These are phyloP conservation scores for Gastrolobium bilobum DNA, from an alignment of 306 rosid genomes.

Conservation along the genomic window DNA sequence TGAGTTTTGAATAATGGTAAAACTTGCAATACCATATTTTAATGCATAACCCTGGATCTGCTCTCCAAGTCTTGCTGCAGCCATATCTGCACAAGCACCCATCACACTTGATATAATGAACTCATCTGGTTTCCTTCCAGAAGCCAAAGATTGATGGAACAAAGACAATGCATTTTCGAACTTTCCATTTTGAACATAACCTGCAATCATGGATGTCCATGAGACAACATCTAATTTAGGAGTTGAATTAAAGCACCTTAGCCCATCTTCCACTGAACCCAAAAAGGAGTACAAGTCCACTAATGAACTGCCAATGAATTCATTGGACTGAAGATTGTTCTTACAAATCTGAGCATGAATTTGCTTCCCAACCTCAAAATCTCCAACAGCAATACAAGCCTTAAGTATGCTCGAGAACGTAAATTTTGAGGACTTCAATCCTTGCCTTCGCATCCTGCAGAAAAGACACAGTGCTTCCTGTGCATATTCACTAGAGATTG, in stretches of 20 bases:
- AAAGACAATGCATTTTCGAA: slow-evolving; percentile 61
- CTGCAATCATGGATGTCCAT: slow-evolving; percentile 64
- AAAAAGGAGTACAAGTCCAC: slow-evolving; percentile 63
- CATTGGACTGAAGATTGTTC: slow-evolving; percentile 57
- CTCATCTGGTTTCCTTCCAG: slow-evolving; percentile 58
- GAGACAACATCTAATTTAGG: slow-evolving; percentile 59
- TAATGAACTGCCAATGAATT: slow-evolving; percentile 64
- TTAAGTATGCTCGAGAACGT: slow-evolving; percentile 64
- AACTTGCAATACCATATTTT: slow-evolving; percentile 54
- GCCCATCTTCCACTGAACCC: slow-evolving; percentile 54
- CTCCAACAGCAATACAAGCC: slow-evolving; percentile 56
- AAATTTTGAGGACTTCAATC: slow-evolving; percentile 65
- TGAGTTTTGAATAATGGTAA: slow-evolving; percentile 61
- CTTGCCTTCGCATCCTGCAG: slow-evolving; percentile 56
- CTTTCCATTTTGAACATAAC: slow-evolving; percentile 58
- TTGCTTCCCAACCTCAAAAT: slow-evolving; percentile 60
- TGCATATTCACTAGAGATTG: slow-evolving; percentile 40
- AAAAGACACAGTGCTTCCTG: slow-evolving; percentile 58
- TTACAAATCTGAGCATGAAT: slow-evolving; percentile 66
- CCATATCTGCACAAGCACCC: slow-evolving; percentile 64
- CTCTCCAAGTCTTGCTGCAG: slow-evolving; percentile 62
- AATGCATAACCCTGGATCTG: slow-evolving; percentile 63
- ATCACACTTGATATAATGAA: slow-evolving; percentile 60
- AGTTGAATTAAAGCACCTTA: slow-evolving; percentile 61
- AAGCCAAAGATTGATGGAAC: slow-evolving; percentile 52